Percentiles rank a stretch among this genome's conserved stretches.
phyloP scores from a whole-genome alignment of 2,329 filamentous ascomycete species.

The Exophiala calicioides region DNA sequence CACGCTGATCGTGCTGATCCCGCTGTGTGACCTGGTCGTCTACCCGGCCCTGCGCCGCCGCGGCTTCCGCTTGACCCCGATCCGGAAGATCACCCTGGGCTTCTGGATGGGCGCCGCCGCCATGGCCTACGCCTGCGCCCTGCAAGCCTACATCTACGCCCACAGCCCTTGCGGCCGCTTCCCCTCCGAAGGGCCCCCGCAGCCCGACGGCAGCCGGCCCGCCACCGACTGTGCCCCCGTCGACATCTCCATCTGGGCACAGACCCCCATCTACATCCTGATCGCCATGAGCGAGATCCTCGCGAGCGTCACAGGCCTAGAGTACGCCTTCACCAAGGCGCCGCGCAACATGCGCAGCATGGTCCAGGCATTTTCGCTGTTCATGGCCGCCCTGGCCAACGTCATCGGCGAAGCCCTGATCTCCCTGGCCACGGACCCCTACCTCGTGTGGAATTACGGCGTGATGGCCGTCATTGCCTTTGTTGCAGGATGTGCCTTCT shows the following conservation, averaged over 20 bases:
- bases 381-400: conserved; percentile 1
- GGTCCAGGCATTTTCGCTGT: conserved; percentile 4
- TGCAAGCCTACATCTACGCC: conserved; percentile 59
- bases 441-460: too few relatives aligned
- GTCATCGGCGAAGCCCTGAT: conserved; percentile 67
- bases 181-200: conserved; percentile 33
- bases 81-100: conserved; percentile 72
- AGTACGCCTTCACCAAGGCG: conserved; percentile 74
- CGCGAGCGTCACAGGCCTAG: conserved; percentile 66
- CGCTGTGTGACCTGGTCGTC: conserved; percentile 42
- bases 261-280: conserved; percentile 53
- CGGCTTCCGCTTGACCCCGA: conserved; percentile 68
- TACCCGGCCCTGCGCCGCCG: conserved; percentile 65
- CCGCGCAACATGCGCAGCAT: conserved; percentile 59
- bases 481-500: too few relatives aligned
- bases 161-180: conserved; percentile 21
- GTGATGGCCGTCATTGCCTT: too few relatives aligned
- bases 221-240: conserved; percentile 62
- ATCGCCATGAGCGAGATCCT: conserved; percentile 60
- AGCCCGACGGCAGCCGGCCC: too few relatives aligned
- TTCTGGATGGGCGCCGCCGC: conserved; percentile 66
- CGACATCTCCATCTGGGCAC: conserved; percentile 43
- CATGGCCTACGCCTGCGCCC: conserved; percentile 61
- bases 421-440: too few relatives aligned
- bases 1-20: conserved; percentile 54